Evolutionary conservation across 1,284 basidiomycete genomes (phyloP), one percentile per base, ranked within the genome.

Genomic region (Heterobasidion irregulare): DNA sequence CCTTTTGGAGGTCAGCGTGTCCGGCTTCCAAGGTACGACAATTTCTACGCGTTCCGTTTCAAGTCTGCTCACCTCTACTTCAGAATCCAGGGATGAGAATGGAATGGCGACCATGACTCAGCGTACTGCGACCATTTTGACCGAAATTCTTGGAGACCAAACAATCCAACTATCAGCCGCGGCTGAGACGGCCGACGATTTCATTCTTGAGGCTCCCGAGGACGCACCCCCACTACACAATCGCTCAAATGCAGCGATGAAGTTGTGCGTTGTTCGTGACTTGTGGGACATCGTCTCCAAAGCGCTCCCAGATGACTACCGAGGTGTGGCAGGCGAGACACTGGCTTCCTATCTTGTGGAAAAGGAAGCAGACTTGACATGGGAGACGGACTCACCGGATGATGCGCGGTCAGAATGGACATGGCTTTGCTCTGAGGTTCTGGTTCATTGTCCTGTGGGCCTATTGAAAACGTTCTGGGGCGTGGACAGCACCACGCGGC

Each of bases 361-460:
- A 54, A 71, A 74, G 35, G 78, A 82, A 55, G 64, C 69, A 12
- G 69, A 73, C 36, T 70, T 84, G 13, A 72, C 77, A 15, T 70
- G 74, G 53, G 75, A 78, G 52, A 66, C 71, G 9, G 72, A 75
- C n/a, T 45, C 59, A 9, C 57, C 63, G 1, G 71, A 75, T 36
- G 64, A 70, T 43, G 74, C 79, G 3, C 68, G 77, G 53, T 66
- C 65, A 13, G 71, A 77, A 46, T 89, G 86, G 86, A 75, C 79
- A 1, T 67, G 64, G n/a, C 64, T 89, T 0, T 84, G 80, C 56
- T 75, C 80, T 8, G 80, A 83, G 56, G 71, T 76, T 1, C 60
- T 79, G 43, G 61, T 58, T 16, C 47, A 53, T 16, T 50, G 53
- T 8, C 32, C 47, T 16, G 48, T 36, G 2, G n/a, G 10, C 8